Conservation (phyloP, 2,329 filamentous ascomycete species). For the Zarea fungicola region DNA sequence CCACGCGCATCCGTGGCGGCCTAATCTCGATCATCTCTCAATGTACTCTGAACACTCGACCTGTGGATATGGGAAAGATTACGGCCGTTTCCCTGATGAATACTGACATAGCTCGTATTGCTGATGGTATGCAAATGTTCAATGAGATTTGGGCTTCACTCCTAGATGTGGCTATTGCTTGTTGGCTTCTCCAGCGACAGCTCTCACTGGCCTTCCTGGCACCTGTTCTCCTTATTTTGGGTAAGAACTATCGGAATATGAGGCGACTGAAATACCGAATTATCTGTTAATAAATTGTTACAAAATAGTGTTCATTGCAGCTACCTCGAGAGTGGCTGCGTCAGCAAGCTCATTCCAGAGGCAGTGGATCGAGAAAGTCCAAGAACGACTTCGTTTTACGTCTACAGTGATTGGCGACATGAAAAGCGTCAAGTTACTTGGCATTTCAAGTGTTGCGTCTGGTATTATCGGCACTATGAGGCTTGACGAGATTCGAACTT, state of each 20-base stretch:
- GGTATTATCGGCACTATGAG: constrained; percentile 23
- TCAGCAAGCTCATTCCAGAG: constrained; percentile 21
- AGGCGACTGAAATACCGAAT: neutral
- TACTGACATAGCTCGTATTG: constrained; percentile 28
- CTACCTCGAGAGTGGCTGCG: neutral
- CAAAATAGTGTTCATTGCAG: constrained; percentile 1
- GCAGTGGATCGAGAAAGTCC: constrained; percentile 34
- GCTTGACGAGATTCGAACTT: constrained; percentile 24
- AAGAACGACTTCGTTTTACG: constrained; percentile 3
- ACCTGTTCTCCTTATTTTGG: constrained; percentile 20
- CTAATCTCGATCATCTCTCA: constrained; percentile 21
- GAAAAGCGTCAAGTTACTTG: constrained; percentile 12
- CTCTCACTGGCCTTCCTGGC: constrained; percentile 23
- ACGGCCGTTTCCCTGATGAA: constrained; percentile 28
- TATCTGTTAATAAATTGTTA: neutral
- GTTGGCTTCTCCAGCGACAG: constrained; percentile 26
- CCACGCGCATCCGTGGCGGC: constrained; percentile 19
- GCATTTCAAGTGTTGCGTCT: constrained; percentile 20
- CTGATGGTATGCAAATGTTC: constrained; percentile 16
- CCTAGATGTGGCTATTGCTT: constrained; percentile 24
- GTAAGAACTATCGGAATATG: neutral
- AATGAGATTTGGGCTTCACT: constrained; percentile 26
- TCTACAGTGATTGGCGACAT: constrained; percentile 7
- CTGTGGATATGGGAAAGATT: constrained; percentile 20
- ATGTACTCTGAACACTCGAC: constrained; percentile 17